A percentile compares a stretch with the other conserved stretches of the same genome.
Evolutionary conservation across 2,329 filamentous ascomycete genomes (phyloP).

Genomic region (Cercospora sp.): DNA sequence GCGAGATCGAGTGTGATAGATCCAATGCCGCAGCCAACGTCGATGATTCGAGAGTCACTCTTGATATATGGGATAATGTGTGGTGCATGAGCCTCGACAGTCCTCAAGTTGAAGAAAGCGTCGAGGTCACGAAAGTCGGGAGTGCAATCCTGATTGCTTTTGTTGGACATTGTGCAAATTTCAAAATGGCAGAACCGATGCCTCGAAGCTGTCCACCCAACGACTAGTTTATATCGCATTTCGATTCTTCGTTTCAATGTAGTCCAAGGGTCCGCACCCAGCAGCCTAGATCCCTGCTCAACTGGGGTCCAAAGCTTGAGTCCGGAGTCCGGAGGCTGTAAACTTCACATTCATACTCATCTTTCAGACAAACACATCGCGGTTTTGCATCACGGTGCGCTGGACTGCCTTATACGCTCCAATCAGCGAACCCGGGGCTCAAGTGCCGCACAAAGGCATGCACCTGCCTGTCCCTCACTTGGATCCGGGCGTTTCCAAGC

Average conservation of each 20-base stretch:
- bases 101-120: slow-evolving; percentile 46
- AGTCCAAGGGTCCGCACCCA: background rate
- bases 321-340: background rate
- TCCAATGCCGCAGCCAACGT: slow-evolving; percentile 49
- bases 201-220: background rate
- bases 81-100: slow-evolving; percentile 12
- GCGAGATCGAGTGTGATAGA: slow-evolving; percentile 47
- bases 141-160: background rate
- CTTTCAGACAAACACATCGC: background rate
- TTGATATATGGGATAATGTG: slow-evolving; percentile 23
- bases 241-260: background rate
- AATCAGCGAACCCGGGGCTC: background rate
- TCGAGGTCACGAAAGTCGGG: slow-evolving; percentile 3
- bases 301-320: background rate
- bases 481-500: background rate
- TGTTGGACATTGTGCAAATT: background rate
- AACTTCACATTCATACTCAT: background rate
- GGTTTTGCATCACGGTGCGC: background rate
- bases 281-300: background rate
- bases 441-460: background rate
- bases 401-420: background rate
- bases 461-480: background rate
- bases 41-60: slow-evolving; percentile 41
- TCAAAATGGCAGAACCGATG: background rate
- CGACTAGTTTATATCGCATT: background rate